Base-by-base conservation (phyloP, 129 eudicot genomes). In the Apium graveolens region DNA sequence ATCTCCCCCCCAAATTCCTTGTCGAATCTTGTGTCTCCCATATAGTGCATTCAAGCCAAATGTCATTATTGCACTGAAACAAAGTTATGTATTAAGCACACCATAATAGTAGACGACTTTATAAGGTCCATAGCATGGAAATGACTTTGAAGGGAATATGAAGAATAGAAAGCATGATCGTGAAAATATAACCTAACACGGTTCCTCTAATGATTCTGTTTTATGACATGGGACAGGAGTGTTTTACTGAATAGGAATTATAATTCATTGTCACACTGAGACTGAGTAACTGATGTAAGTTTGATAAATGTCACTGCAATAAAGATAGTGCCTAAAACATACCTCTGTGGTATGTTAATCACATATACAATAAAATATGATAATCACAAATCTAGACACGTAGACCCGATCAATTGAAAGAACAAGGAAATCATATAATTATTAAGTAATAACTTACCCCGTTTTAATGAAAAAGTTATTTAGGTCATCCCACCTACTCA, bases 401-500 rank as follows among this genome's bases (percentile, higher is more conserved):
- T 68, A 4, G 37, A 13, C n/a, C 10, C 10, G 2, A 35, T 31
- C 41, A 68, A 68, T 35, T 1, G 18, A 5, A 11, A 38, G 26
- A 29, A 48, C 5, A 46, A 79, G 41, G 9, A 34, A 38, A 3
- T 60, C 32, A n/a, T 60, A 21, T 9, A 41, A 1, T 3, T 21
- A 51, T 27, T 5, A 39, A 29, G 62, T 44, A 39, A 71, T 20
- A 76, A 34, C 85, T 83, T 83, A 92, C 99, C 97, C 92, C 26
- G 96, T 90, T 31, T 81, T 80, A 18, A 45, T 77, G 88, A 92
- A 92, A 80, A 96, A 86, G 69, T 76, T 78, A 81, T 92, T 96
- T 73, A 96, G 81, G 78, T 91, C 92, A 82, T 96, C 99, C 99
- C 99, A 96, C 41, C 99, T 88, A 34, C 79, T 79, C 96, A 92